Percentiles rank a stretch among this genome's conserved stretches.
Conservation (phyloP, 75 land plant genomes). For the Cryptomeria japonica region DNA sequence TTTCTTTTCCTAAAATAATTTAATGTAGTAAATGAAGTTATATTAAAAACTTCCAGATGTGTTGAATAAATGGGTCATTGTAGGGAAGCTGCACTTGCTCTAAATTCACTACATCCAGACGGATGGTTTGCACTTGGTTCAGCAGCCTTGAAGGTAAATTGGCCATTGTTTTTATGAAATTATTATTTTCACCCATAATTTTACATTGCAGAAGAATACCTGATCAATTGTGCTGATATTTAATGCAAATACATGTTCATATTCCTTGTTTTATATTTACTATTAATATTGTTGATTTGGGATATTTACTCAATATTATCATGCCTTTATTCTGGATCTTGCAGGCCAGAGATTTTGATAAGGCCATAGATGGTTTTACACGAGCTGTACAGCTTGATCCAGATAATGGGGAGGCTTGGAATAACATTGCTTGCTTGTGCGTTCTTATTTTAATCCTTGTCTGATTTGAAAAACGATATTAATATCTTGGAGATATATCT, state of each 20-base stretch:
- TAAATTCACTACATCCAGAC: constrained; percentile 94
- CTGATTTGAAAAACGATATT: not conserved
- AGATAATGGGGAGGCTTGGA: constrained; percentile 98
- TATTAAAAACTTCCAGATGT: not conserved
- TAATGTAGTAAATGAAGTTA: not conserved
- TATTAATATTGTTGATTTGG: not conserved
- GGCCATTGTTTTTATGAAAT: not conserved
- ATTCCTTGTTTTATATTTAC: not conserved
- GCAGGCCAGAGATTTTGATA: constrained; percentile 84
- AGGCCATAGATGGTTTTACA: constrained; percentile 84
- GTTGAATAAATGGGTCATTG: not conserved
- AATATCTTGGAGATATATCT: not conserved
- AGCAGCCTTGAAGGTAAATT: constrained; percentile 81
- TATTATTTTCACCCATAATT: not conserved
- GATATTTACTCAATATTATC: not conserved
- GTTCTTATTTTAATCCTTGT: constrained; percentile 7
- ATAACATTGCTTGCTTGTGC: constrained; percentile 91
- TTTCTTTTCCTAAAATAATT: not conserved
- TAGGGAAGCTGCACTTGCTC: constrained; percentile 90
- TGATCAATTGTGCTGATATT: not conserved
- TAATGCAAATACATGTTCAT: not conserved
- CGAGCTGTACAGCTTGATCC: constrained; percentile 95
- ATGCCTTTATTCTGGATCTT: constrained; percentile 17
- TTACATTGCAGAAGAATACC: not conserved
- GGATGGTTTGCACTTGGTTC: constrained; percentile 99